Conservation (phyloP, 345 rosid species). For the Arabidopsis thaliana region DNA sequence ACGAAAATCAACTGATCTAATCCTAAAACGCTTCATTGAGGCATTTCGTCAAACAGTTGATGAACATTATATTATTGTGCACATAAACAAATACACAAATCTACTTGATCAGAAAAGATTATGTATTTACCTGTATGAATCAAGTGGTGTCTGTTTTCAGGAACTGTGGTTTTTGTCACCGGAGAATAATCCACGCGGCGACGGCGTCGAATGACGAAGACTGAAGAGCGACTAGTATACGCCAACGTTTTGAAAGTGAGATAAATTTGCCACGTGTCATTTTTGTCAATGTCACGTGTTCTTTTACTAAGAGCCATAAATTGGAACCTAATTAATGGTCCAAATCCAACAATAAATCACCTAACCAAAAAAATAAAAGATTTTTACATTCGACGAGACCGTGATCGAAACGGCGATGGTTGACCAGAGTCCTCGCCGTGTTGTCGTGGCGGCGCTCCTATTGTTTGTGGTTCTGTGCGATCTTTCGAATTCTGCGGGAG, state of each 20-base stretch:
- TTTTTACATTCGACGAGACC: neutral
- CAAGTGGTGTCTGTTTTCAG: neutral
- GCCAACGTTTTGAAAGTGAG: neutral
- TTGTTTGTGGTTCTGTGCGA: slow-evolving; percentile 34
- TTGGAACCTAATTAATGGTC: neutral
- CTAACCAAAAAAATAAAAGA: neutral
- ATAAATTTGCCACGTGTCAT: neutral
- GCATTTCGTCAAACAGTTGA: slow-evolving; percentile 41
- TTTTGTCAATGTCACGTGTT: neutral
- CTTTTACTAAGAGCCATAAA: neutral
- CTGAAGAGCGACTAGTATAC: neutral
- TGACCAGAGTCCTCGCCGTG: slow-evolving; percentile 27
- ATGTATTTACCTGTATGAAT: neutral
- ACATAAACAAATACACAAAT: neutral
- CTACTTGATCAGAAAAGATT: too few species aligned
- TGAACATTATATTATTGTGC: neutral
- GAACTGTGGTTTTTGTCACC: neutral
- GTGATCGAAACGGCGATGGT: slow-evolving; percentile 37
- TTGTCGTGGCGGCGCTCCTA: slow-evolving; percentile 22
- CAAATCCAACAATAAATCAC: slow-evolving; percentile 2
- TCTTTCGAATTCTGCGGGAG: slow-evolving; percentile 38
- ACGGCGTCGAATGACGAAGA: neutral
- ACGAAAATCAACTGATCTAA: neutral
- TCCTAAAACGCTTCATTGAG: slow-evolving; percentile 22
- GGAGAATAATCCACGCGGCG: neutral